Evolutionary conservation across 2,329 filamentous ascomycete species (phyloP), one percentile per base, ranked within the genome.

Genomic region (Verticillium alfalfae): DNA sequence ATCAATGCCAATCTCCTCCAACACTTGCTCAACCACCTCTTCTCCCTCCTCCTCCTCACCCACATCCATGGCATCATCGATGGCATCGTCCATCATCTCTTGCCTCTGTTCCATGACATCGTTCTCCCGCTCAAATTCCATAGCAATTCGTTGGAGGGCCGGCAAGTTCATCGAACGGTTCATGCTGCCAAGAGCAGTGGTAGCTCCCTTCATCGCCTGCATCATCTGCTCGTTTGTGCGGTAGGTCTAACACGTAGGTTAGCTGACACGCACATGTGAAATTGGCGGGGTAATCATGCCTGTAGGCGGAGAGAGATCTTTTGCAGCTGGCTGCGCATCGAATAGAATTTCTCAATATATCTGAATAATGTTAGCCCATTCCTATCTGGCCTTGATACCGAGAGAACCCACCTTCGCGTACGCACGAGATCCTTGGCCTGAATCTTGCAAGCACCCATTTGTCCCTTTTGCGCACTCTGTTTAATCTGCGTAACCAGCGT

Each of bases 161-260:
- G 95, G 95, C 2, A 99, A 86, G 73, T 99, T 98, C 93, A 98
- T 98, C 66, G 92, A 92, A 66, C 91, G 86, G 76, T 99, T 99
- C 95, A 99, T 99, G 79, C 91, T 96, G 60, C 93, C 93, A 8
- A 99, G 81, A 2, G 97, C 88, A 76, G 89, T 88, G 1, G 95
- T 98, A 5, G 95, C 95, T 38, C 95, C 95, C 77, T 97, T 99
- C 95, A 99, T 98, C 9, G 93, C 95, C 76, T 97, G 92, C 93
- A 97, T 97, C 95, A 99, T 99, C 77, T 98, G 94, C 76, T 99
- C 95, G 76, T 99, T 99, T 67, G 93, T 97, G 66, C 95, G 88
- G 66, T 98, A 94, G 58, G 95, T 99, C 92, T 97, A 31, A 39
- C 61, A 31, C 62, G n/a, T 58, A 38, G 41, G 12, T 22, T 38